These are phyloP conservation scores for Oehlia diaphana DNA, from an alignment of 192 early-diverging fungal genomes.

Conservation along the genomic window DNA sequence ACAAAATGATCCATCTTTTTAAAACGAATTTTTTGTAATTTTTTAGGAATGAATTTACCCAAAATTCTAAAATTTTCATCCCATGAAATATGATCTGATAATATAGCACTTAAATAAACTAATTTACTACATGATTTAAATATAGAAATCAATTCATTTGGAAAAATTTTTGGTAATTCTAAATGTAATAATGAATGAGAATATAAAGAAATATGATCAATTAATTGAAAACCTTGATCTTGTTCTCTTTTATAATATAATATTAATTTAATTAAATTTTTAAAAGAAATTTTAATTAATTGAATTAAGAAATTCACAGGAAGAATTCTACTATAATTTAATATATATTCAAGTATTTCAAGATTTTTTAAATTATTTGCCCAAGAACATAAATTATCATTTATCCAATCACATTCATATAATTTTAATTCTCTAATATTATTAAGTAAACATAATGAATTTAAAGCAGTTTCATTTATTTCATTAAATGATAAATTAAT, in stretches of 20 bases:
- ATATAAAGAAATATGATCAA: background rate
- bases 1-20: background rate
- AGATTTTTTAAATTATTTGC: background rate
- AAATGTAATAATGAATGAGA: background rate
- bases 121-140: background rate
- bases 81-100: background rate
- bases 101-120: background rate
- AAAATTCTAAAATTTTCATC: background rate
- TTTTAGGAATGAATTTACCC: background rate
- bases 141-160: background rate
- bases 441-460: background rate
- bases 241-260: background rate
- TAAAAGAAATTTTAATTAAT: background rate
- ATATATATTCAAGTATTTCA: background rate
- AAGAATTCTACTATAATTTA: background rate
- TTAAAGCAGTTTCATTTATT: background rate
- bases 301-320: background rate
- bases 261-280: background rate
- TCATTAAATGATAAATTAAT: background rate
- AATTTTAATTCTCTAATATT: background rate
- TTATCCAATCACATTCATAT: background rate
- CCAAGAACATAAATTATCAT: background rate
- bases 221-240: background rate
- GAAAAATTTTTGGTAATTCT: background rate
- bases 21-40: background rate